Conservation (phyloP, 495 filamentous ascomycete species). For the Penicillium bialowiezense region DNA sequence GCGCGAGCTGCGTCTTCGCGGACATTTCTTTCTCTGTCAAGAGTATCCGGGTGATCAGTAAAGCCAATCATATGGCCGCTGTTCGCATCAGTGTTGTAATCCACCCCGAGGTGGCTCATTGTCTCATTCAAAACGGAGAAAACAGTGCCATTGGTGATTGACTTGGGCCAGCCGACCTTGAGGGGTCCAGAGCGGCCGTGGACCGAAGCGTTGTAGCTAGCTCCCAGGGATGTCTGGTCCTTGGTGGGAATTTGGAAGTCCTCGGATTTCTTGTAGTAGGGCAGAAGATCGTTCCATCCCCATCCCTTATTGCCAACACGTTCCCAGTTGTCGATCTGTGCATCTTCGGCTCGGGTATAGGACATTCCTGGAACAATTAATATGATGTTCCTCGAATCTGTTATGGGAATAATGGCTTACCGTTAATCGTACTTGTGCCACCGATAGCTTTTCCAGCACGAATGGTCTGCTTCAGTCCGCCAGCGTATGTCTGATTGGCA, state of each 20-base stretch:
- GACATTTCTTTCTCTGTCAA: constrained; percentile 5
- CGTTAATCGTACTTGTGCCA: constrained; percentile 36
- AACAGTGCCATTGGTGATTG: constrained; percentile 13
- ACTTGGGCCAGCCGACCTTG: not conserved
- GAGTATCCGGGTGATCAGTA: not conserved
- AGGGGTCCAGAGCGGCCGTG: not conserved
- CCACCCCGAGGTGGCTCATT: constrained; percentile 4
- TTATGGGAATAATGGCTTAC: too few relatives aligned
- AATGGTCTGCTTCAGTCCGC: constrained; percentile 32
- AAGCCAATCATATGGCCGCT: not conserved
- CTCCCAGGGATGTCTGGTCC: constrained; percentile 1
- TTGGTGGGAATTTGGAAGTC: constrained; percentile 2
- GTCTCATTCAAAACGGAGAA: constrained; percentile 7
- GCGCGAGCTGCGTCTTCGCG: constrained; percentile 14
- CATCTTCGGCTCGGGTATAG: too few relatives aligned
- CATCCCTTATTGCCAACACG: constrained; percentile 11
- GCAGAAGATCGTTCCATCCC: constrained; percentile 13
- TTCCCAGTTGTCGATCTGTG: constrained; percentile 1
- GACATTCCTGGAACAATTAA: too few relatives aligned
- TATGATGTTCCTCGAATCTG: too few relatives aligned
- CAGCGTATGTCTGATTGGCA: constrained; percentile 31
- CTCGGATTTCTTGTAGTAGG: constrained; percentile 8
- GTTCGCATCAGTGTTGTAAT: not conserved
- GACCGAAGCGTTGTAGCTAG: not conserved
- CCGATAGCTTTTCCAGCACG: constrained; percentile 40